A percentile compares a stretch with the other conserved stretches of the same genome.
Evolutionary conservation across 2,329 filamentous ascomycete species (phyloP).

Genomic region (Xylaria sp.): DNA sequence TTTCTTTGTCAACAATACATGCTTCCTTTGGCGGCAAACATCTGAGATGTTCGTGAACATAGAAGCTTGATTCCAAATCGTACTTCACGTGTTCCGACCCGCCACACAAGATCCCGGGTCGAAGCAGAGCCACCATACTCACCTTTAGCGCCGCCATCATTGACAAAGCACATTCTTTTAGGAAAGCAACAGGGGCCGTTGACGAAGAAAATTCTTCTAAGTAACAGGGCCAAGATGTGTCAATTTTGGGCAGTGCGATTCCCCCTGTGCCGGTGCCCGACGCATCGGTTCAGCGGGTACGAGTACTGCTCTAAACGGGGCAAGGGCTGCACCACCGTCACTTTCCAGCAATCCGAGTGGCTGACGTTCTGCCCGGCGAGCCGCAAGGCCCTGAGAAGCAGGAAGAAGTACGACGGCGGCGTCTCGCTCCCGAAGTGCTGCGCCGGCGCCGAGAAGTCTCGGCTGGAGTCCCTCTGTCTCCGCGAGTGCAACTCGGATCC

Average conservation of each 20-base stretch:
- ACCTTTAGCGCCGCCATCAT: too few species aligned
- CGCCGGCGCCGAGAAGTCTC: neutral
- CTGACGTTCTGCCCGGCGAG: constrained; percentile 16
- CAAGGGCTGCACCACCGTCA: neutral
- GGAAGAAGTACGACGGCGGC: neutral
- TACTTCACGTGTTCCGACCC: too few species aligned
- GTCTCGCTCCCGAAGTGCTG: constrained; percentile 13
- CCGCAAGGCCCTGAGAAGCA: constrained; percentile 6
- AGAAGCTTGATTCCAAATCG: too few species aligned
- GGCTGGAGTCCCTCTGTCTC: constrained; percentile 4
- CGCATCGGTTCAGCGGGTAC: constrained; percentile 16
- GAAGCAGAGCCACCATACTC: too few species aligned
- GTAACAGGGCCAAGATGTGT: constrained; percentile 1
- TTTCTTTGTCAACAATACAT: too few species aligned
- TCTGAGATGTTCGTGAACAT: too few species aligned
- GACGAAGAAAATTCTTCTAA: too few species aligned
- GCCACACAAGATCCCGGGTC: too few species aligned
- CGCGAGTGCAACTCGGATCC: constrained; percentile 18
- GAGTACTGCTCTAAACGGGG: constrained; percentile 13
- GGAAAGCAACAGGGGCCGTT: too few species aligned
- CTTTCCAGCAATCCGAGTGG: constrained; percentile 7
- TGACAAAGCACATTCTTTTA: too few species aligned
- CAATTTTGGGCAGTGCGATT: constrained; percentile 10
- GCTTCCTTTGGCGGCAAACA: too few species aligned
- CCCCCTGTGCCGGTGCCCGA: constrained; percentile 16